Evolutionary conservation across 2,329 filamentous ascomycete genomes (phyloP), one percentile per base, ranked within the genome.

Genomic region (Claviceps paspali): DNA sequence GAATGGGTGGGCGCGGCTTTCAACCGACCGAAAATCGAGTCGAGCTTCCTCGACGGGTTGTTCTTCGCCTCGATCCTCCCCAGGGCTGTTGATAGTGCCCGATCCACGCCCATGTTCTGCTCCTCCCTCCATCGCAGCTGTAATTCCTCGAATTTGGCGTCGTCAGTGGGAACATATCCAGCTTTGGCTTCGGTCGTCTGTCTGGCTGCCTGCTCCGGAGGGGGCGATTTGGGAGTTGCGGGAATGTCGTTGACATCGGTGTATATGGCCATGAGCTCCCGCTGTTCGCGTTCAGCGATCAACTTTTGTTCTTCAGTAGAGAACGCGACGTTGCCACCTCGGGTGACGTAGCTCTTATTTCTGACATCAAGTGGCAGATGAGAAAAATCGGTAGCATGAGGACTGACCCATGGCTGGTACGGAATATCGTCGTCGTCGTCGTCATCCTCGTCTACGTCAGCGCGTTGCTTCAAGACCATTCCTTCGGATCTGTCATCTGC

Each of bases 401-500:
- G 70, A 17, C 65, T 61, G 29, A 62, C 51, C 67, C 75, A 73
- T 35, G 70, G 60, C 37, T 64, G 61, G 39, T 71, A 65, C 5
- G 65, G 63, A 33, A 66, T 49, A 38, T 73, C 70, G 18, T 72
- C 69, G 1, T 79, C 73, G 9, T 77, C 73, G 9, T 77, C 69
- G 1, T 77, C 70, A 2, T 73, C 70, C 31, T 65, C 61, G 21
- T 64, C 63, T 6, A 65, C 60, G 32, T 52, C 43, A 15, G 53
- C 55, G n/a, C 67, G 62, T 44, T 68, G 65, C 48, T 76, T 78
- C 36, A 78, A 60, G 47, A 79, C 75, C 63, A 80, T 76, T 34
- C 82, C 79, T 49, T 83, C 82, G 5, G 75, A 76, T 35, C 76
- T 75, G 48, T 83, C 78, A 51, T 86, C 81, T 22, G 71, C 70